A percentile compares a stretch with the other conserved stretches of the same genome.
phyloP scores from a whole-genome alignment of 345 rosid genomes.

The Passiflora organensis region DNA sequence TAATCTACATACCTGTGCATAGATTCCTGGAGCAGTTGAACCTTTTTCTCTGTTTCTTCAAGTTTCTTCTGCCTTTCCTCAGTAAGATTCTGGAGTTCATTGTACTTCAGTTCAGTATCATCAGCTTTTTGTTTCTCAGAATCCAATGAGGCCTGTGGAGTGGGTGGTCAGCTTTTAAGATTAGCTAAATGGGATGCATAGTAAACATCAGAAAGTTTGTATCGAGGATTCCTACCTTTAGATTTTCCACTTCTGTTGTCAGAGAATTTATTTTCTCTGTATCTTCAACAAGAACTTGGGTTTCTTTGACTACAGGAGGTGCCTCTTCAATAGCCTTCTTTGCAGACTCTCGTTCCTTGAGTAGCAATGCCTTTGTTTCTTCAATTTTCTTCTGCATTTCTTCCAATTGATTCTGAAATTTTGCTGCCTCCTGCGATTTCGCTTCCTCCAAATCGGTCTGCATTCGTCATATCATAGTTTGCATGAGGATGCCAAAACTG shows the following conservation, averaged over 20 bases:
- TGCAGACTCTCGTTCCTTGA: constrained; percentile 35
- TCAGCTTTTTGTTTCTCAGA: constrained; percentile 62
- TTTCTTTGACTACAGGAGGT: constrained; percentile 45
- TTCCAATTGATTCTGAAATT: constrained; percentile 33
- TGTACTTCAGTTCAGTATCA: constrained; percentile 47
- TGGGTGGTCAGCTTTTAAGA: neutral
- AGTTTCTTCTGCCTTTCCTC: constrained; percentile 53
- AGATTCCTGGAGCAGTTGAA: constrained; percentile 70
- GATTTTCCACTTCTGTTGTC: constrained; percentile 37
- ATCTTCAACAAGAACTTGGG: constrained; percentile 45
- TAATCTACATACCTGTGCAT: constrained; percentile 45
- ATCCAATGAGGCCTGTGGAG: constrained; percentile 47
- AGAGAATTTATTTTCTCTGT: constrained; percentile 37
- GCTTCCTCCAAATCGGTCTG: constrained; percentile 51
- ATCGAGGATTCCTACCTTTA: constrained; percentile 32
- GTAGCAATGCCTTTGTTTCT: constrained; percentile 32
- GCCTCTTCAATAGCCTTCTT: constrained; percentile 46
- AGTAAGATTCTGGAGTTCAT: constrained; percentile 42
- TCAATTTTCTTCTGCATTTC: constrained; percentile 40
- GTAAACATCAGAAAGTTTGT: too few species aligned
- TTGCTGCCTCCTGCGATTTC: constrained; percentile 36
- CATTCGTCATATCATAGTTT: constrained; percentile 7
- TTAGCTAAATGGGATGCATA: too few species aligned
- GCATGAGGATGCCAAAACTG: too few species aligned
- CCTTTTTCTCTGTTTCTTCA: constrained; percentile 76